Evolutionary conservation across 164 flowering plant species (phyloP), one percentile per base, ranked within the genome.

Genomic region (Chimonanthus praecox): DNA sequence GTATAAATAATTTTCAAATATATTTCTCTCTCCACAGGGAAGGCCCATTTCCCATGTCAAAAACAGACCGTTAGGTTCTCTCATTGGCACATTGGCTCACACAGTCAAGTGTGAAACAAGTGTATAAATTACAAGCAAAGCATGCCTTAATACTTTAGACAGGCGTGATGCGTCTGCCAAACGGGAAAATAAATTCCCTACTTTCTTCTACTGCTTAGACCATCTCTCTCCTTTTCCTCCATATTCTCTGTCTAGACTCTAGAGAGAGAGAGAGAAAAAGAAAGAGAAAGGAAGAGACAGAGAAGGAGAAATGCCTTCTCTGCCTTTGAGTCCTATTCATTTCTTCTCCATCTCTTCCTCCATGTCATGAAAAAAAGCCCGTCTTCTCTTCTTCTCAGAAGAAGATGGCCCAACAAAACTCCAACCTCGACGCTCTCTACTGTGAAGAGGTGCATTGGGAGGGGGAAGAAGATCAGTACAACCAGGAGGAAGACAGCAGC

Each of bases 381-480:
- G 69, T 68, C 76, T 48, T n/a, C 72, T 73, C 72, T 70, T 80
- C 87, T 79, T 86, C 87, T 84, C 82, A 11, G 87, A 84, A 80
- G 89, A 86, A 87, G 89, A 86, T 79, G 87, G 76, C 82, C 67
- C 67, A 61, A 45, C 75, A 68, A 43, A 11, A 74, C 18, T 80
- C 78, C 71, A 69, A 70, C 75, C 33, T 81, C 43, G 91, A 89
- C 72, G 77, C 84, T 79, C 86, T 89, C 10, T 89, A 84, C 77
- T 89, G 91, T 77, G 77, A 85, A 62, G 92, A 89, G 61, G 88
- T 44, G 68, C 68, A 66, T 66, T 66, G 68, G 68, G 68, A 66
- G 68, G 68, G 44, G 46, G 68, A 44, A 6, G 68, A 69, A 4
- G 71, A 20, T 15, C 16, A 20, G 3, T 54, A 50, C 21, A 21